These are phyloP conservation scores for Epichloe uncinata DNA, from an alignment of 2,329 filamentous ascomycete genomes.

Conservation along the genomic window DNA sequence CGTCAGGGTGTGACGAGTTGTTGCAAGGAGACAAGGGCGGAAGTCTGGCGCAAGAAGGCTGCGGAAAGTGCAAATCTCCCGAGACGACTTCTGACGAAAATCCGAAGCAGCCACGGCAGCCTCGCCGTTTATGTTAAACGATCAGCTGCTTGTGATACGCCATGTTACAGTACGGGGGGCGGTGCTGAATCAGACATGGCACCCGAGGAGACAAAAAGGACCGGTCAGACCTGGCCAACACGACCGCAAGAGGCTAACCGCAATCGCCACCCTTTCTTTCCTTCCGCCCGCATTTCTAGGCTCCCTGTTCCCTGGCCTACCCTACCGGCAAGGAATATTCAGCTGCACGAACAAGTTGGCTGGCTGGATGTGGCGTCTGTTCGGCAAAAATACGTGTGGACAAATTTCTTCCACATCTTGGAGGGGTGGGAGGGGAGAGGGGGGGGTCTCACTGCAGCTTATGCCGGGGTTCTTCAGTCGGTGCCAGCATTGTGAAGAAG, in stretches of 20 bases:
- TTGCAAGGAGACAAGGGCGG: neutral
- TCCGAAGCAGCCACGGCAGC: neutral
- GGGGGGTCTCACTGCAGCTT: neutral
- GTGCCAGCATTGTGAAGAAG: neutral
- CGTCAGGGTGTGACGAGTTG: neutral
- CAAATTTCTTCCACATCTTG: neutral
- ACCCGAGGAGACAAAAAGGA: neutral
- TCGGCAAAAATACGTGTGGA: neutral
- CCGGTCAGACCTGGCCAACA: neutral
- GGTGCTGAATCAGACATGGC: neutral
- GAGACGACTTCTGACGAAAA: neutral
- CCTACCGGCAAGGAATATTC: too few species aligned
- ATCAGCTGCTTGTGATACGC: constrained; percentile 2
- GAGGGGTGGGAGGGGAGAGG: neutral
- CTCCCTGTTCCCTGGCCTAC: neutral
- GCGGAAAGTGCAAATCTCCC: neutral
- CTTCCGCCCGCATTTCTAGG: neutral
- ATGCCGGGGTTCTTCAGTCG: neutral
- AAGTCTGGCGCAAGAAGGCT: neutral
- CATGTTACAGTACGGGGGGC: neutral
- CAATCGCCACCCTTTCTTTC: neutral
- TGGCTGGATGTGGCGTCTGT: neutral
- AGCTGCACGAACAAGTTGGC: too few species aligned
- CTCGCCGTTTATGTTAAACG: neutral
- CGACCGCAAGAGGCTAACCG: neutral